These are phyloP conservation scores for Kluyveromyces aestuarii DNA, from an alignment of 805 yeast species.

Conservation along the genomic window DNA sequence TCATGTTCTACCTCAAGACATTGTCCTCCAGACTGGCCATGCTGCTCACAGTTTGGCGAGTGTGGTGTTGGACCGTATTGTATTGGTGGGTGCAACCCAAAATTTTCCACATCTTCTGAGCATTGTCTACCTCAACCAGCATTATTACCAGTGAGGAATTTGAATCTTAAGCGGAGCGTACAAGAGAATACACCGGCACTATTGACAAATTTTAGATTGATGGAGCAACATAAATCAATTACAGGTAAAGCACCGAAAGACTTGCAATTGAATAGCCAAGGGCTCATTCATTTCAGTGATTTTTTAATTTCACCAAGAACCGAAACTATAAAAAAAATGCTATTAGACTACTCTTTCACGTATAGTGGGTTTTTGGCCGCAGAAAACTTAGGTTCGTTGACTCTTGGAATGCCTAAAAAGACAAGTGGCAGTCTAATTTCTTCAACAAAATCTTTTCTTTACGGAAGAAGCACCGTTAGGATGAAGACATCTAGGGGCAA, in stretches of 20 bases:
- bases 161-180: conserved; percentile 2
- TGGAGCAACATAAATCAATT: neutral
- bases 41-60: conserved; percentile 80
- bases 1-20: conserved; percentile 13
- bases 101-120: conserved; percentile 49
- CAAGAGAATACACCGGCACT: conserved; percentile 12
- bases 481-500: conserved; percentile 62
- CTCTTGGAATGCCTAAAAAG: conserved; percentile 60
- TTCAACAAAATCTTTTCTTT: conserved; percentile 71
- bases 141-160: conserved; percentile 38
- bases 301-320: conserved; percentile 22
- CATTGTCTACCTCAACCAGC: conserved; percentile 81
- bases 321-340: conserved; percentile 50
- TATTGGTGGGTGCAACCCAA: conserved; percentile 83
- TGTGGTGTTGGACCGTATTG: conserved; percentile 74
- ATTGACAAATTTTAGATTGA: neutral
- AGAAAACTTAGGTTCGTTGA: conserved; percentile 33
- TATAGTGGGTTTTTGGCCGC: conserved; percentile 47
- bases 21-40: conserved; percentile 75
- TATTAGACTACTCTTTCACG: conserved; percentile 54
- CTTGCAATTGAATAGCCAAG: conserved; percentile 10
- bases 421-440: conserved; percentile 73
- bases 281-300: conserved; percentile 21
- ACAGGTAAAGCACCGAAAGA: neutral
- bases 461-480: conserved; percentile 62